Evolutionary conservation across 2,329 filamentous ascomycete genomes (phyloP).

Genomic region (Stagonosporopsis vannaccii): DNA sequence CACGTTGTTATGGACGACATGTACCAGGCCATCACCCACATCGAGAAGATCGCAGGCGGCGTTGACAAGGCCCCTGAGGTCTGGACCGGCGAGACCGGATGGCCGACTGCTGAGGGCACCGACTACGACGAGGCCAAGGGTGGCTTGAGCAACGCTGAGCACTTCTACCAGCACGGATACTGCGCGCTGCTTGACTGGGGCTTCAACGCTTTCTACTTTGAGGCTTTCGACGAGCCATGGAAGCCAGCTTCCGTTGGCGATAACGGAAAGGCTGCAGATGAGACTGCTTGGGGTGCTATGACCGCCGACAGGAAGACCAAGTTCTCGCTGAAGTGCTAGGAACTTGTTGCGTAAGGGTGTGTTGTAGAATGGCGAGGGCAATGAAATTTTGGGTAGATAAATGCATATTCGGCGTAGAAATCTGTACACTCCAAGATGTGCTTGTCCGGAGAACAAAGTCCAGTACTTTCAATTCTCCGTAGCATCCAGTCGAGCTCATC

Average conservation of each 20-base stretch:
- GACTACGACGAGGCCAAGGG: slow-evolving; percentile 69
- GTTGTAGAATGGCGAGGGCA: background rate
- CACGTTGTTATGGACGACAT: slow-evolving; percentile 73
- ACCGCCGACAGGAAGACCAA: slow-evolving; percentile 65
- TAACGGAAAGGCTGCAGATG: slow-evolving; percentile 66
- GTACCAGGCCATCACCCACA: slow-evolving; percentile 67
- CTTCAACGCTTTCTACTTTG: slow-evolving; percentile 75
- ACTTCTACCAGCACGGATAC: slow-evolving; percentile 68
- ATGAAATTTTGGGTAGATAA: background rate
- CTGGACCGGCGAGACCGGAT: slow-evolving; percentile 51
- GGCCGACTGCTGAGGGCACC: slow-evolving; percentile 58
- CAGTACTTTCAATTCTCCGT: background rate
- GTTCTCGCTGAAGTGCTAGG: slow-evolving; percentile 60
- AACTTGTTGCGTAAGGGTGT: no score
- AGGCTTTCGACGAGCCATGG: slow-evolving; percentile 76
- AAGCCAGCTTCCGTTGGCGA: slow-evolving; percentile 71
- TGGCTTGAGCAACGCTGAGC: slow-evolving; percentile 63
- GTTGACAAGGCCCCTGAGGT: slow-evolving; percentile 64
- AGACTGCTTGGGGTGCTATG: slow-evolving; percentile 76
- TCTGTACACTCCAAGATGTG: background rate
- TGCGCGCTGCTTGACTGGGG: slow-evolving; percentile 71
- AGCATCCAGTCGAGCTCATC: background rate
- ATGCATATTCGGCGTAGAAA: slow-evolving; percentile 6
- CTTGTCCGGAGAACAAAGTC: background rate
- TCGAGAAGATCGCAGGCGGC: slow-evolving; percentile 65